A percentile compares a stretch with the other conserved stretches of the same genome.
Conservation (phyloP, 108 stramenopile species). For the Schizochytrium sp. region DNA sequence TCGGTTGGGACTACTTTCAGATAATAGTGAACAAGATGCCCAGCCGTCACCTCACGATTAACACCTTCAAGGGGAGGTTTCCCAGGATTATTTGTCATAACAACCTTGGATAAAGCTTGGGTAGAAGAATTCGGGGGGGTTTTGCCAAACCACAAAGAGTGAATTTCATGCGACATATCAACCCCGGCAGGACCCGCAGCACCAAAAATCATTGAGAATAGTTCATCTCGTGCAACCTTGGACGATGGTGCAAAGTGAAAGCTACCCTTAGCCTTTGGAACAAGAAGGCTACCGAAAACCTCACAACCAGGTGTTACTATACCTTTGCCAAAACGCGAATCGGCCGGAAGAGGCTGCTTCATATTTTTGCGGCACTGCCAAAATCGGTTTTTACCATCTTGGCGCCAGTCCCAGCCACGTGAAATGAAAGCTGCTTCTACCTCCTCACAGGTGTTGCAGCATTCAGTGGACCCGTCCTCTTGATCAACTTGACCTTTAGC, state of each 20-base stretch:
- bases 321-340: background rate
- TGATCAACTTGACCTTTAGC: background rate
- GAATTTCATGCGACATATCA: slow-evolving; percentile 44
- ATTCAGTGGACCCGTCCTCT: background rate
- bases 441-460: slow-evolving; percentile 34
- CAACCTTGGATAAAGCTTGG: background rate
- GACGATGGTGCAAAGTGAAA: slow-evolving; percentile 56
- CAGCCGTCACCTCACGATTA: background rate
- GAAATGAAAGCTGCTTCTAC: background rate
- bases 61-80: background rate
- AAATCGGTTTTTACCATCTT: slow-evolving; percentile 3
- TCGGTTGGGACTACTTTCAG: slow-evolving; percentile 26
- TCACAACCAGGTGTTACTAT: slow-evolving; percentile 1
- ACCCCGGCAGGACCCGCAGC: background rate
- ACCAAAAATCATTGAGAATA: background rate
- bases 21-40: background rate
- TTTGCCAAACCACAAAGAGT: slow-evolving; percentile 37
- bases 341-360: background rate
- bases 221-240: background rate
- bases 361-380: slow-evolving; percentile 25
- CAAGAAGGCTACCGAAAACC: background rate
- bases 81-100: background rate
- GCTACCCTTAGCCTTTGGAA: slow-evolving; percentile 59
- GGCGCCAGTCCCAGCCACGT: slow-evolving; percentile 50
- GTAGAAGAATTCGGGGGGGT: background rate